These are phyloP conservation scores for Suhomyces sp. DNA, from an alignment of 805 yeast species.

Conservation along the genomic window DNA sequence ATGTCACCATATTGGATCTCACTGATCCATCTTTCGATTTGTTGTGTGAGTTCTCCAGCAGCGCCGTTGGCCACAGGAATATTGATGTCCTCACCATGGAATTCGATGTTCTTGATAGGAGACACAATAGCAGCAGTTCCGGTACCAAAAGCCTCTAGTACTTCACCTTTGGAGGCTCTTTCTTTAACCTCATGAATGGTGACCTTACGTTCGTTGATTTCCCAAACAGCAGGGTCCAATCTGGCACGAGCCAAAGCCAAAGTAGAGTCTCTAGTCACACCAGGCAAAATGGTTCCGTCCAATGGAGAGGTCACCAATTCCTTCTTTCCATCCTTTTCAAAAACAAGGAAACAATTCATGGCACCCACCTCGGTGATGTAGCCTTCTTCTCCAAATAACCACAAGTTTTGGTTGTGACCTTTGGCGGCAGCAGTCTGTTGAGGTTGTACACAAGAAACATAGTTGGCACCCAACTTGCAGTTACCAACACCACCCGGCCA, in stretches of 20 bases:
- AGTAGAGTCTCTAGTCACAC: conserved; percentile 94
- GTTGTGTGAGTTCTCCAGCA: conserved; percentile 77
- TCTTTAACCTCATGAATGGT: conserved; percentile 79
- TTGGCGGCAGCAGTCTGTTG: conserved; percentile 84
- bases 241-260: conserved; percentile 72
- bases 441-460: conserved; percentile 92
- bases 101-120: conserved; percentile 86
- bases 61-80: conserved; percentile 81
- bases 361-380: conserved; percentile 95
- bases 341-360: conserved; percentile 88
- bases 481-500: conserved; percentile 99
- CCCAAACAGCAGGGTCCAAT: conserved; percentile 76
- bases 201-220: conserved; percentile 74
- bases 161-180: conserved; percentile 72
- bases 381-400: conserved; percentile 90
- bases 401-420: conserved; percentile 93
- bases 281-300: conserved; percentile 95
- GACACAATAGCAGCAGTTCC: conserved; percentile 98
- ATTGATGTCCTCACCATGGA: conserved; percentile 63
- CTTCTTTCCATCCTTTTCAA: conserved; percentile 76
- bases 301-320: conserved; percentile 95
- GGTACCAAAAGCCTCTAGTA: conserved; percentile 92
- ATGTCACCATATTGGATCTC: conserved; percentile 87
- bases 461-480: conserved; percentile 94
- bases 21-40: conserved; percentile 80